A percentile compares a stretch with the other conserved stretches of the same genome.
phyloP scores from a whole-genome alignment of 2,329 filamentous ascomycete genomes.

The Pestalotiopsis sp. region DNA sequence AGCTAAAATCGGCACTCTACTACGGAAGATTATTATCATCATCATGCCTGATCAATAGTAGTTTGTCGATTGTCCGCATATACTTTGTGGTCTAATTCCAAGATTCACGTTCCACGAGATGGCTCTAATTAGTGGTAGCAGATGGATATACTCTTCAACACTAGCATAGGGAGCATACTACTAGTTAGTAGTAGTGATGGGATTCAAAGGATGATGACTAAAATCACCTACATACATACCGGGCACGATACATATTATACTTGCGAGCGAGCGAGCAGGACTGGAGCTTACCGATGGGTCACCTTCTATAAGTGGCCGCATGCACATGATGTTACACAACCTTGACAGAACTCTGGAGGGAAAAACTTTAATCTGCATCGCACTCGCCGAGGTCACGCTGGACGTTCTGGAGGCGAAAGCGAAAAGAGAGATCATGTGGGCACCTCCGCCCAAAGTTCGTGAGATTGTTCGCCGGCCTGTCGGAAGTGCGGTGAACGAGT shows the following conservation, averaged over 20 bases:
- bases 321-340: slow-evolving; percentile 7
- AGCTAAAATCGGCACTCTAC: background rate
- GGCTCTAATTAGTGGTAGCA: no score
- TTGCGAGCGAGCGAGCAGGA: background rate
- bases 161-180: no score
- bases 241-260: background rate
- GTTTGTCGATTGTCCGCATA: background rate
- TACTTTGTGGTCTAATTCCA: no score
- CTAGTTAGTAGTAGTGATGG: no score
- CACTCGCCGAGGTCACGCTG: background rate
- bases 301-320: background rate
- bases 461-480: background rate
- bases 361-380: background rate
- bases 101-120: no score
- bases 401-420: background rate
- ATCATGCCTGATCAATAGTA: background rate
- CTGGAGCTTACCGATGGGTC: background rate
- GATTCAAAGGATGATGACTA: no score
- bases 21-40: background rate
- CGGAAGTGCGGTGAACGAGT: slow-evolving; percentile 4
- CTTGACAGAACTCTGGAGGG: background rate
- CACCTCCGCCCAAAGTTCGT: background rate
- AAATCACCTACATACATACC: background rate
- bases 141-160: no score
- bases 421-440: background rate